Base-by-base conservation (phyloP, 2,329 filamentous ascomycete species). In the Fusarium lyarnte region DNA sequence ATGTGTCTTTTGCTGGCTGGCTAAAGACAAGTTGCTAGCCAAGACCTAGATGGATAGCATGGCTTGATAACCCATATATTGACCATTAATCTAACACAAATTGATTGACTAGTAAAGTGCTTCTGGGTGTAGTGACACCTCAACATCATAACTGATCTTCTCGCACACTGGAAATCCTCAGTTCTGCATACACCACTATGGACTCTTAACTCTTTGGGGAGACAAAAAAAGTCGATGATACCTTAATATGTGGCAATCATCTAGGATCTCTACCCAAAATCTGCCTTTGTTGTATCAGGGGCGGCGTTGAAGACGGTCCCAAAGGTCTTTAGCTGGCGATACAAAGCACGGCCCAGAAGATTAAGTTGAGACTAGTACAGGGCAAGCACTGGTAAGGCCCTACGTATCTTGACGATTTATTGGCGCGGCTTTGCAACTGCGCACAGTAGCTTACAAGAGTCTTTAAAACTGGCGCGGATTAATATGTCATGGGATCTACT, bases 231-330 rank as follows among this genome's bases (percentile, higher is more conserved):
- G 7, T 14, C 17, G 11, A 27, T 14, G 4, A 6, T 19, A 17
- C 1, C 4, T 21, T 6, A 4, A 6, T 19, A 11, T 45, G 11
- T 13, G 5, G 8, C 8, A 6, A 4, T 27, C 3, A 6, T 45
- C 12, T 6, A 3, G 4, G 42, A 0, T 25, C 1, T 12, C 7
- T 19, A 13, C 10, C 17, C 0, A 13, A 3, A 6, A 8, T 1
- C 8, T 27, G 9, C 9, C 16, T 19, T 12, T 5, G 4, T 9
- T 17, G 16, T 8, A 6, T 43, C 4, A 19, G 11, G 12, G 12
- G 16, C 3, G 5, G 8, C 5, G 13, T 27, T 21, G 6, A 27
- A 45, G 3, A 23, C 12, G 23, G 3, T 5, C 10, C 8, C 5
- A 45, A 21, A 21, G 7, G 8, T 6, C 11, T 21, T 27, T 19